Base-by-base conservation (phyloP, 2,329 filamentous ascomycete species). In the Parastagonospora avenae region DNA sequence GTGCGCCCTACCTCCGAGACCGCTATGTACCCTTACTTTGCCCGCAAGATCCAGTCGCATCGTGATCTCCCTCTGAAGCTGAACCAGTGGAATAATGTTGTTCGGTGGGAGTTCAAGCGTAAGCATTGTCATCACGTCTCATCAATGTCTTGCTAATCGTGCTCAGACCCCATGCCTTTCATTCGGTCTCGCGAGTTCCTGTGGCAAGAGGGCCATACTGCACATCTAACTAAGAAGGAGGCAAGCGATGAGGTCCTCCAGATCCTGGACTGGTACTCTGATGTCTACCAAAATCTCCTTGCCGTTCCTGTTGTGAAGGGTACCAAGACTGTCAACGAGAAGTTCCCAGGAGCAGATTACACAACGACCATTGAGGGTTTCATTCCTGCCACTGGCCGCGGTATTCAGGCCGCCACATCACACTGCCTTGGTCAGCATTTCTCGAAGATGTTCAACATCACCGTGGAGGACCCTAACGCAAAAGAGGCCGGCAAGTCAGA, bases 371-470 rank as follows among this genome's bases (percentile, higher is more conserved):
- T 96, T 41, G 94, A 99, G 78, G 94, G 92, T 30, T 99, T 96
- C 75, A 97, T 99, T 62, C 92, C 94, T 31, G 87, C 91, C 55
- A 97, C 95, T 59, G 94, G 94, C 19, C 89, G 94, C 72, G 94
- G 94, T 74, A 97, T 99, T 54, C 94, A 99, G 78, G 94, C 92
- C 60, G 94, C 87, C 46, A 99, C 94, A 35, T 96, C 91, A 45
- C 94, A 99, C 80, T 91, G 87, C 58, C 82, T 99, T 8, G 94
- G 94, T 46, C 94, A 99, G 78, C 97, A 99, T 79, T 99, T 99
- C 79, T 92, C 89, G 74, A 97, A 95, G 79, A 99, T 99, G 92
- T 99, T 97, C 74, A 89, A 94, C 75, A 97, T 99, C 74, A 96
- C 89, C 0, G 91, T 99, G 28, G 93, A 99, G 75, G 92, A 99